These are phyloP conservation scores for Gossypium laxum DNA, from an alignment of 441 rosid genomes.

Conservation along the genomic window DNA sequence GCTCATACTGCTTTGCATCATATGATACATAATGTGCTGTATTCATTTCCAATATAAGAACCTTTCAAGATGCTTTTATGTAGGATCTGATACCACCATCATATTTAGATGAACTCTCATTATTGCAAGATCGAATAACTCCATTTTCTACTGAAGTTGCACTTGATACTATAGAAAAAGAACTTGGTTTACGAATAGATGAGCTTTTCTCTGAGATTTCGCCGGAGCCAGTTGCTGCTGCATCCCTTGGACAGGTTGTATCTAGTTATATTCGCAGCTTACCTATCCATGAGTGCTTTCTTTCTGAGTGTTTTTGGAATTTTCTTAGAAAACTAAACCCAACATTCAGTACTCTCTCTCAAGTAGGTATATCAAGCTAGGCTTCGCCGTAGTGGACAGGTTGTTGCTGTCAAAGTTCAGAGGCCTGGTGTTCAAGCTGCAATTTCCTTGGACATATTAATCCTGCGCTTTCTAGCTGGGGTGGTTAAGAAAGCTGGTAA, in stretches of 20 bases:
- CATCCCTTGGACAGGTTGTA: conserved; percentile 84
- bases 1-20: background rate
- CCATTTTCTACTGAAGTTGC: conserved; percentile 82
- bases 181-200: conserved; percentile 59
- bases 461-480: conserved; percentile 64
- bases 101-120: conserved; percentile 72
- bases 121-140: conserved; percentile 78
- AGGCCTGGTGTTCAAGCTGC: conserved; percentile 94
- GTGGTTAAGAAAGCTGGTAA: conserved; percentile 54
- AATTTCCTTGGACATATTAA: conserved; percentile 73
- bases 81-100: conserved; percentile 83
- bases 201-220: conserved; percentile 76
- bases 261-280: background rate
- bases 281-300: conserved; percentile 1
- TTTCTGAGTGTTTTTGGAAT: background rate
- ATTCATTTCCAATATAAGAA: background rate
- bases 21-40: background rate
- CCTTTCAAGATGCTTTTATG: background rate
- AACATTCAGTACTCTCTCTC: background rate
- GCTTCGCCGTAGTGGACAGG: conserved; percentile 44
- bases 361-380: conserved; percentile 84
- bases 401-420: conserved; percentile 90
- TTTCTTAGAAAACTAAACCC: background rate
- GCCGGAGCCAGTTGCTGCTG: conserved; percentile 82
- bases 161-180: conserved; percentile 59